phyloP scores from a whole-genome alignment of 192 early-diverging fungal genomes.

The Coemansia sp. region DNA sequence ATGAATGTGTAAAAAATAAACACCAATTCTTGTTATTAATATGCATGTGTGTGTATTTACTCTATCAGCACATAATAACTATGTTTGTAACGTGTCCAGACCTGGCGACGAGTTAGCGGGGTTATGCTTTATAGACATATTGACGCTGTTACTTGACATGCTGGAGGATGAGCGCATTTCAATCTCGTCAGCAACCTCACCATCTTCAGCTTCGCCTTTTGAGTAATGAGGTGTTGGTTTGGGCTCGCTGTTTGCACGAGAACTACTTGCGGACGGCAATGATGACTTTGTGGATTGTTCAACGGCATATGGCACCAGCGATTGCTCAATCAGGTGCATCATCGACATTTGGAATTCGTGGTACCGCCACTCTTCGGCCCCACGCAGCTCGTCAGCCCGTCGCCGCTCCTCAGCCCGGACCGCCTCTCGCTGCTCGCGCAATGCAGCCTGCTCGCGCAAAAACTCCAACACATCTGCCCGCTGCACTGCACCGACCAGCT shows the following conservation, averaged over 20 bases:
- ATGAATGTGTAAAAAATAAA: no score
- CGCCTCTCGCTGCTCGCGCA: slow-evolving; percentile 38
- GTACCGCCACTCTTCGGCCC: slow-evolving; percentile 46
- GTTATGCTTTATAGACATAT: slow-evolving; percentile 3
- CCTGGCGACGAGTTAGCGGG: neutral
- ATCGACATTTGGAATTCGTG: slow-evolving; percentile 55
- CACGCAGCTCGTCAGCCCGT: slow-evolving; percentile 31
- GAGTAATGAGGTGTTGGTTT: neutral
- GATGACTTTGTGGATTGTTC: neutral
- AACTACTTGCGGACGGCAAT: no score
- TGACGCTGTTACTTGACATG: neutral
- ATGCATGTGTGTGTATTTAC: no score
- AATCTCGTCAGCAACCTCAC: neutral
- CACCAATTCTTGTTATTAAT: no score
- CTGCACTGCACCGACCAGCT: slow-evolving; percentile 31
- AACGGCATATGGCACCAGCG: slow-evolving; percentile 25
- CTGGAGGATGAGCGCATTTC: no score
- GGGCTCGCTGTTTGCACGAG: no score
- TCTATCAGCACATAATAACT: no score
- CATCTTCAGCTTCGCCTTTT: neutral
- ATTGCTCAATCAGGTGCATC: slow-evolving; percentile 28
- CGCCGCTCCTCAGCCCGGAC: slow-evolving; percentile 32
- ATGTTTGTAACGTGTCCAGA: no score
- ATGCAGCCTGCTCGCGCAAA: slow-evolving; percentile 30
- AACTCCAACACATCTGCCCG: slow-evolving; percentile 41